Evolutionary conservation across 2,329 filamentous ascomycete genomes (phyloP), one percentile per base, ranked within the genome.

Genomic region (Botrytis squamosa): DNA sequence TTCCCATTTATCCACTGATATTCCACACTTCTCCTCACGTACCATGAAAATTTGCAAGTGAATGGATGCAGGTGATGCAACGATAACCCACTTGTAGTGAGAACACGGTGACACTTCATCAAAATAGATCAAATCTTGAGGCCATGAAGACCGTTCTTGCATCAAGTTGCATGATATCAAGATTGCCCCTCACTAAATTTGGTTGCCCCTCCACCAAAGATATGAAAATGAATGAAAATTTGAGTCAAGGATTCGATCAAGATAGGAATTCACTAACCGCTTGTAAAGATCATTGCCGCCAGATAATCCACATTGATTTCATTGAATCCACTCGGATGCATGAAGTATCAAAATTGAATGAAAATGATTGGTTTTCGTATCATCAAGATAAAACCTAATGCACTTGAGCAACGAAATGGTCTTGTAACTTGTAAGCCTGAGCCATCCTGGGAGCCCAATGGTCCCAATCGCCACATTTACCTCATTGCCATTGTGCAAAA

Each of bases 101-200:
- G 49, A 69, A 69, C 49, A 14, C 49, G 49, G 25, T 55, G 49
- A 55, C 49, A 69, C 66, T 69, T 69, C 66, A 69, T 69, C 66
- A 52, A 52, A 52, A n/a, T 64, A 42, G 62, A 38, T 20, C 36
- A 66, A 46, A 33, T 33, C 55, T 42, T 42, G 38, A 40, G 29
- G 36, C 66, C 46, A n/a, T 69, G 25, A 20, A 40, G 25, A 38
- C 46, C 33, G 20, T 44, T 44, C 62, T 64, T 64, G 62, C 62
- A 46, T 52, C 33, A 22, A 65, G 62, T 68, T 68, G 52, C 52
- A 55, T 55, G 52, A 55, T 55, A 55, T 55, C 52, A 55, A 29
- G 14, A 57, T 57, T 57, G 65, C 65, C 65, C 65, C 65, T 68
- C 65, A 68, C 44, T 68, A 40, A 38, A 68, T 38, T 55, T 55